phyloP scores from a whole-genome alignment of 2,329 filamentous ascomycete genomes.

The Epichloe coenophiala region DNA sequence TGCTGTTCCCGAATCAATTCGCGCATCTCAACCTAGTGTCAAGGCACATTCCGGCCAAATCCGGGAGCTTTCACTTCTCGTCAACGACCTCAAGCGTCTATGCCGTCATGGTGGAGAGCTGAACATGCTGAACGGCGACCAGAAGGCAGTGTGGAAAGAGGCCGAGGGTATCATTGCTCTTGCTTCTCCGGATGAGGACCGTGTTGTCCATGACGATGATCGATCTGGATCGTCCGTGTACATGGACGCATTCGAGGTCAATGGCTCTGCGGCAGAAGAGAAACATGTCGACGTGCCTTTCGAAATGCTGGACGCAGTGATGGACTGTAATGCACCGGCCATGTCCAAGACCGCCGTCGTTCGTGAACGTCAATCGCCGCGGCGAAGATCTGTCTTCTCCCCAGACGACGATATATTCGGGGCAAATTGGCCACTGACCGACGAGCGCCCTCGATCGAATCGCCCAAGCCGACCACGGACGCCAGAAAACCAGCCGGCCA shows the following conservation, averaged over 20 bases:
- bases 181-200: slow-evolving; percentile 55
- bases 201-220: slow-evolving; percentile 21
- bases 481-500: slow-evolving; percentile 22
- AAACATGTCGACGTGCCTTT: slow-evolving; percentile 25
- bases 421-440: slow-evolving; percentile 30
- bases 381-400: slow-evolving; percentile 50
- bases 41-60: slow-evolving; percentile 76
- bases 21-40: slow-evolving; percentile 69
- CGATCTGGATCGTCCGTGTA: slow-evolving; percentile 26
- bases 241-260: slow-evolving; percentile 27
- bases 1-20: slow-evolving; percentile 58
- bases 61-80: slow-evolving; percentile 64
- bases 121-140: slow-evolving; percentile 46
- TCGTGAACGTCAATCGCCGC: slow-evolving; percentile 36
- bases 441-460: slow-evolving; percentile 22
- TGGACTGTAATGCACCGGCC: slow-evolving; percentile 27
- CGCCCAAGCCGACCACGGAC: slow-evolving; percentile 29
- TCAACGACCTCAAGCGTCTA: slow-evolving; percentile 71
- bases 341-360: slow-evolving; percentile 39
- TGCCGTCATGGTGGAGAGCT: slow-evolving; percentile 56
- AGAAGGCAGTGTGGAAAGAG: slow-evolving; percentile 58
- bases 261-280: slow-evolving; percentile 29
- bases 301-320: slow-evolving; percentile 28
- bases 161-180: slow-evolving; percentile 78
- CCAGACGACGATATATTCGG: slow-evolving; percentile 56